Evolutionary conservation across 2,329 filamentous ascomycete genomes (phyloP), one percentile per base, ranked within the genome.

Genomic region (Fusarium illudens): DNA sequence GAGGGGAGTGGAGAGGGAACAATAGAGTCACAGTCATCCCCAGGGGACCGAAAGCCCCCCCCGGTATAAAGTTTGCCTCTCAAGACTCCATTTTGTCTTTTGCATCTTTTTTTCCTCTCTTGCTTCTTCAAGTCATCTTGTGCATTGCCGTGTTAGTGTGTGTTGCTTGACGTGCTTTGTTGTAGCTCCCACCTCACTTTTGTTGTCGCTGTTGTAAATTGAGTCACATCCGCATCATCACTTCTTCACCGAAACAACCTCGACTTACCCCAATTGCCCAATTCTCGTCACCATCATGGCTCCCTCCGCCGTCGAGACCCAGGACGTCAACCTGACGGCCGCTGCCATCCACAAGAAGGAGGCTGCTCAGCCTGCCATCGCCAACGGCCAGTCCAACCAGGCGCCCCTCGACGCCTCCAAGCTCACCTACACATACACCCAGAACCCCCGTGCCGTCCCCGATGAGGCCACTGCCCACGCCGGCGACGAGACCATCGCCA

Each of bases 361-460:
- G 68, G 75, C 78, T 29, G 74, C 75, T 60, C 73, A 77, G 33
- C 68, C 76, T 49, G 76, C 77, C 56, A 73, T 76, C 42, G 54
- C 76, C 72, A 78, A 77, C 36, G 75, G 75, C 72, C 69, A 79
- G 63, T 67, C 88, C 46, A 88, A 88, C 77, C 70, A 77, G 80
- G 87, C 75, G 81, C 89, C 77, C 79, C 83, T 90, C 56, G 85
- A 90, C 74, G 86, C 88, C 69, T 89, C 88, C 67, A 86, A 85
- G 76, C 82, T 90, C 71, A 85, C 78, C 60, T 86, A 87, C 81
- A 85, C 80, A 64, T 79, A 81, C 69, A 87, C 84, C 58, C 77
- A 79, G 44, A 79, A 75, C 58, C 86, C 84, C 1, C 86, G 85
- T 64, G 67, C 79, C 51, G 86, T 89, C 50, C 87, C 86, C 53